Base-by-base conservation (phyloP, 2,329 filamentous ascomycete species). In the Dactylellina haptotyla region DNA sequence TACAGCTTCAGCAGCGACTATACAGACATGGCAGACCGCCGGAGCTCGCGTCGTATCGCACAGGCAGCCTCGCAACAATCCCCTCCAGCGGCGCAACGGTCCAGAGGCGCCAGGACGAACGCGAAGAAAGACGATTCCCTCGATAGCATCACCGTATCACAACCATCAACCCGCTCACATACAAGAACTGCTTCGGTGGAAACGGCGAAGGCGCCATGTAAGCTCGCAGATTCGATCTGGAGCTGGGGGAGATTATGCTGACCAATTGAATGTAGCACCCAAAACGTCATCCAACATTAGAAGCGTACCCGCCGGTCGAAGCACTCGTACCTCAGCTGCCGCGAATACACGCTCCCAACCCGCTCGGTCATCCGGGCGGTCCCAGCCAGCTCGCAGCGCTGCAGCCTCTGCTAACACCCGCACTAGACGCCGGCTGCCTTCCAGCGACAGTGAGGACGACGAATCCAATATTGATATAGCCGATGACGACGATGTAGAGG, bases 401-500 rank as follows among this genome's bases (percentile, higher is more conserved):
- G 39, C 45, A 8, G 12, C 69, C 18, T 57, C 66, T 16, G 43
- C 69, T 0, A 43, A 32, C 14, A 73, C 69, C n/a, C 39, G 69
- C 26, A 48, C 58, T 20, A 53, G 70, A 43, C 70, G 70, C 23
- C 62, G 64, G 9, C 25, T 75, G 16, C 63, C 58, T 14, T 75
- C 70, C 28, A 75, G 70, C 18, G 70, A 75, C 20, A 75, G 70
- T 23, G 70, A 75, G n/a, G 70, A 75, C 14, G 70, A 75, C n/a
- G 70, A 75, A 20, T 75, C 70, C 9, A 75, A 75, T 20, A 63
- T 75, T 23, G 70, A 75, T 57, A 62, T 75, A 41, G 70, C 70
- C 1, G 85, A 86, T 45, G 82, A 83, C 39, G 79, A 80, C 16
- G 76, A 77, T 12, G 67, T 67, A 9, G 75, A 76, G 43, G 78